phyloP scores from a whole-genome alignment of 345 rosid species.

The Carallia pectinifolia region DNA sequence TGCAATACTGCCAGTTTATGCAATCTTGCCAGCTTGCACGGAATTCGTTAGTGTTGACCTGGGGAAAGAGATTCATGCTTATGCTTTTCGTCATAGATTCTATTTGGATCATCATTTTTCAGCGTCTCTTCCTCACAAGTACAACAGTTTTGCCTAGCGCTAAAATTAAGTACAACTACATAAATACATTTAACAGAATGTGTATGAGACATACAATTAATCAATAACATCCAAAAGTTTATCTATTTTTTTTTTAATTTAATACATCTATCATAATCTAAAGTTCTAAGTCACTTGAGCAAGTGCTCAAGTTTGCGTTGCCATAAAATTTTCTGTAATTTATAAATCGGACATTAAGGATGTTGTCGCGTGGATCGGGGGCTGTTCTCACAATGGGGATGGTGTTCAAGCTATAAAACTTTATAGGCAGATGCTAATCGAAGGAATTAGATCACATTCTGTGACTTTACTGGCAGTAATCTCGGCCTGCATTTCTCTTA shows the following conservation, averaged over 20 bases:
- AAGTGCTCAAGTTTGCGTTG: too few relatives aligned
- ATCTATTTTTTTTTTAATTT: too few relatives aligned
- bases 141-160: constrained; percentile 29
- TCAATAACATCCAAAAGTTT: too few relatives aligned
- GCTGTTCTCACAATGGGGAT: constrained; percentile 39
- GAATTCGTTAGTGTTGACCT: constrained; percentile 24
- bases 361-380: constrained; percentile 51
- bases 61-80: constrained; percentile 55
- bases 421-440: constrained; percentile 40
- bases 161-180: constrained; percentile 6
- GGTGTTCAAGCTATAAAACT: constrained; percentile 39
- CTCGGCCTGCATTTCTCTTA: constrained; percentile 39
- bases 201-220: too few relatives aligned
- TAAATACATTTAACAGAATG: too few relatives aligned
- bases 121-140: constrained; percentile 43
- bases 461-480: constrained; percentile 52
- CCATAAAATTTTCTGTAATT: not conserved
- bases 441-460: constrained; percentile 43
- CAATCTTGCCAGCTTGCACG: constrained; percentile 39
- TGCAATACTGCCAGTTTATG: not conserved
- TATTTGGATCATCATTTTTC: constrained; percentile 33
- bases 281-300: too few relatives aligned
- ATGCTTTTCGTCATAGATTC: constrained; percentile 40
- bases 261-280: too few relatives aligned
- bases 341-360: constrained; percentile 42